Evolutionary conservation across 257 asterid genomes (phyloP).

Genomic region (Solanum acaule): DNA sequence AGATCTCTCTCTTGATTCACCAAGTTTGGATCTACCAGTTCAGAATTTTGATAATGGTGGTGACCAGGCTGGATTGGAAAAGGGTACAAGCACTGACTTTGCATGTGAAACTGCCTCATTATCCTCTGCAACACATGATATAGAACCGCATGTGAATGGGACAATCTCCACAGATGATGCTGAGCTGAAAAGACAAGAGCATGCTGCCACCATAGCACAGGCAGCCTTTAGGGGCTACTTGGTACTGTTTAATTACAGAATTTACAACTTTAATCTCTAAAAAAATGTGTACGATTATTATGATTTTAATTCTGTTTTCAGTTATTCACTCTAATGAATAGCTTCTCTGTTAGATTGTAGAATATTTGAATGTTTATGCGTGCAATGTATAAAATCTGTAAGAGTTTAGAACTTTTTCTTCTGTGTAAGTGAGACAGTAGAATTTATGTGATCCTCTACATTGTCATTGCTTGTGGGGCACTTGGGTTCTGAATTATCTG

Average conservation of each 20-base stretch:
- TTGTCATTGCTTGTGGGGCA: neutral
- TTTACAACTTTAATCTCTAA: neutral
- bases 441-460: neutral
- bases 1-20: neutral
- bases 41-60: neutral
- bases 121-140: neutral
- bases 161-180: neutral
- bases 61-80: neutral
- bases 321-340: neutral
- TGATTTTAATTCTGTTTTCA: neutral
- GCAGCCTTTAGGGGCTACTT: constrained; percentile 28
- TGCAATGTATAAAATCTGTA: neutral
- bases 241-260: constrained; percentile 9
- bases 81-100: neutral
- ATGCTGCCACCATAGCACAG: constrained; percentile 34
- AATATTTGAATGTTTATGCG: neutral
- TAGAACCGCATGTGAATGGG: neutral
- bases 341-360: neutral
- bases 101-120: neutral
- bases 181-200: constrained; percentile 17
- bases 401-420: neutral
- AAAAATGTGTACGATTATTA: too few relatives aligned
- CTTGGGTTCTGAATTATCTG: neutral
- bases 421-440: neutral
- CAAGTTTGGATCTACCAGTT: neutral